Conservation (phyloP, 1,139 yeast species). For the Tardiomyces blankii region DNA sequence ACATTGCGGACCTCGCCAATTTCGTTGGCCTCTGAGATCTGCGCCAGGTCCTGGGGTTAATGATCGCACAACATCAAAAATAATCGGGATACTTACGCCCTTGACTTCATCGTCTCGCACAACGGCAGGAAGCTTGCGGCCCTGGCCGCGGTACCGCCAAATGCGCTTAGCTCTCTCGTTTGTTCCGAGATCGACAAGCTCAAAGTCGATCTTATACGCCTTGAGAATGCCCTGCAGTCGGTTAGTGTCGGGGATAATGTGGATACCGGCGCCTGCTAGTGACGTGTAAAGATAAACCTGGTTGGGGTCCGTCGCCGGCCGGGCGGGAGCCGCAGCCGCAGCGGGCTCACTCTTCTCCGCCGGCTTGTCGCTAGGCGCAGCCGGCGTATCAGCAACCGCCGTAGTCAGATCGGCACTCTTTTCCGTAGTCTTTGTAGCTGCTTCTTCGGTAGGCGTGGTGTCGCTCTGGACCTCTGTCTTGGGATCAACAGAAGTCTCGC, state of each 20-base stretch:
- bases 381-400: too few species aligned
- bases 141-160: constrained; percentile 73
- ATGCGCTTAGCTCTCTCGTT: constrained; percentile 77
- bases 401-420: too few species aligned
- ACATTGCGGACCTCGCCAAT: constrained; percentile 36
- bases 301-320: constrained; percentile 3
- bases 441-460: too few species aligned
- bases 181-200: constrained; percentile 73
- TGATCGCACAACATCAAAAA: constrained; percentile 27
- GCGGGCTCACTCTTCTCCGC: background rate
- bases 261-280: constrained; percentile 79
- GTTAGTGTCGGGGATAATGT: constrained; percentile 71
- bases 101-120: constrained; percentile 80
- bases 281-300: constrained; percentile 56
- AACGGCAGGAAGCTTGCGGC: constrained; percentile 78
- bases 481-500: too few species aligned
- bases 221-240: constrained; percentile 63
- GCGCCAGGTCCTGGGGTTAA: constrained; percentile 39
- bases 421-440: too few species aligned
- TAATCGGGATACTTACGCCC: constrained; percentile 35
- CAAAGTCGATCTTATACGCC: constrained; percentile 61
- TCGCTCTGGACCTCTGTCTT: too few species aligned
- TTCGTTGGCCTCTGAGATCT: constrained; percentile 74
- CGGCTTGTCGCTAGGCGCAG: too few species aligned
- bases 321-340: background rate